Conservation (phyloP, 345 rosid genomes). For the Eucalyptus curtisii region DNA sequence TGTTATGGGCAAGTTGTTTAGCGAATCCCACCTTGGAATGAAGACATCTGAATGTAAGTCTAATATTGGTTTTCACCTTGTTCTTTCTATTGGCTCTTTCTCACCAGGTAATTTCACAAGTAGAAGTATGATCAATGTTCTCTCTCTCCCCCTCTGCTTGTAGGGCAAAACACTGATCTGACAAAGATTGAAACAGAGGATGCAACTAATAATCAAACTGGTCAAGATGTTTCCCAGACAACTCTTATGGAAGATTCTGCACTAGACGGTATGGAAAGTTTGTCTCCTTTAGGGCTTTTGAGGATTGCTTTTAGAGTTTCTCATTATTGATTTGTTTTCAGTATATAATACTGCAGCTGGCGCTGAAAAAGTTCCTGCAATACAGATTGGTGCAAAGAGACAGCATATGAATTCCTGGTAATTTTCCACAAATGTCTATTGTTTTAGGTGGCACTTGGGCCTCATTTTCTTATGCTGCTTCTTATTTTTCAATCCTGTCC, state of each 20-base stretch:
- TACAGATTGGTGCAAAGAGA: conserved; percentile 46
- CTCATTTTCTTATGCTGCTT: not conserved
- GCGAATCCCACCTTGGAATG: not conserved
- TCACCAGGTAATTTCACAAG: conserved; percentile 8
- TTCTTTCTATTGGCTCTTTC: conserved; percentile 22
- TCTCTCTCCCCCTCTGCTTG: not conserved
- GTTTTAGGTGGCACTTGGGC: not conserved
- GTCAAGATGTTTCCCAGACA: conserved; percentile 5
- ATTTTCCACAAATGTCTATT: not conserved
- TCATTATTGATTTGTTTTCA: conserved; percentile 12
- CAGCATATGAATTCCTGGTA: conserved; percentile 49
- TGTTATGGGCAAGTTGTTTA: conserved; percentile 7
- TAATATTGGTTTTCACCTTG: conserved; percentile 30
- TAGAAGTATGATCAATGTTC: not conserved
- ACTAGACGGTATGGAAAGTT: conserved; percentile 18
- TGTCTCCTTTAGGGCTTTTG: not conserved
- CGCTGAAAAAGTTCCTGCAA: conserved; percentile 22
- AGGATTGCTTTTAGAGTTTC: not conserved
- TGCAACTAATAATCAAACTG: conserved; percentile 3
- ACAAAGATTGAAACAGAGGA: conserved; percentile 4
- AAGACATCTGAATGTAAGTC: conserved; percentile 13
- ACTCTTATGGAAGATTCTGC: conserved; percentile 7
- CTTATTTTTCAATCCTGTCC: not conserved
- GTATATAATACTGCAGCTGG: conserved; percentile 20
- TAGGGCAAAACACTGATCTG: not conserved